Evolutionary conservation across 306 rosid species (phyloP).

Genomic region (Inga leiocalycina): DNA sequence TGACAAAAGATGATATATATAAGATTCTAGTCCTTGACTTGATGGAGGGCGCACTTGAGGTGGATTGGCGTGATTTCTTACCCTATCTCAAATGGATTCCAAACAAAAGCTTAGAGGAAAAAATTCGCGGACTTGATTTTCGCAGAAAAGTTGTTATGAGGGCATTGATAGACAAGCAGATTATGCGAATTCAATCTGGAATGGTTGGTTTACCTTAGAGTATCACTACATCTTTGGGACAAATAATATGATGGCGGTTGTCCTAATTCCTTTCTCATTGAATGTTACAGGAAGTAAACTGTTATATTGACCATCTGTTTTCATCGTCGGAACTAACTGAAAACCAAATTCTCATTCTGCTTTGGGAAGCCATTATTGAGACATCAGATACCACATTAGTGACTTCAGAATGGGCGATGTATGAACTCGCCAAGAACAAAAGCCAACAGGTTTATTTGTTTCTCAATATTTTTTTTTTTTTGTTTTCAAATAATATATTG

Average conservation of each 20-base stretch:
- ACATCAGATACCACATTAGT: constrained; percentile 83
- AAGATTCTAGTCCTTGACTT: constrained; percentile 69
- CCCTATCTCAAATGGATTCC: constrained; percentile 96
- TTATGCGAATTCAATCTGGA: constrained; percentile 73
- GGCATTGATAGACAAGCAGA: constrained; percentile 63
- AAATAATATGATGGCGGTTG: neutral
- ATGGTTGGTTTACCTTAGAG: constrained; percentile 41
- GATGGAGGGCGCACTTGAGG: constrained; percentile 93
- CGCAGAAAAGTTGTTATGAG: constrained; percentile 61
- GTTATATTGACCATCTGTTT: constrained; percentile 64
- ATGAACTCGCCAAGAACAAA: constrained; percentile 75
- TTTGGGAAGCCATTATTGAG: constrained; percentile 88
- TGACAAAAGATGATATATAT: constrained; percentile 62
- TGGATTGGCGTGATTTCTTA: constrained; percentile 98
- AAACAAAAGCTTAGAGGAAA: constrained; percentile 60
- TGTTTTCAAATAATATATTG: neutral
- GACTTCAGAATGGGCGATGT: constrained; percentile 90
- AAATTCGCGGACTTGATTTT: constrained; percentile 40
- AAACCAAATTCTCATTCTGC: constrained; percentile 64
- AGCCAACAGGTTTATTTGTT: constrained; percentile 60
- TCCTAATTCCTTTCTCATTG: constrained; percentile 29
- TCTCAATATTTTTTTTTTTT: neutral
- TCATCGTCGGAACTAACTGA: constrained; percentile 51
- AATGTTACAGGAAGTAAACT: constrained; percentile 57
- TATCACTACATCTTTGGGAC: neutral